Conservation (phyloP, 768 basidiomycete species). For the Tephrocybe sp. region DNA sequence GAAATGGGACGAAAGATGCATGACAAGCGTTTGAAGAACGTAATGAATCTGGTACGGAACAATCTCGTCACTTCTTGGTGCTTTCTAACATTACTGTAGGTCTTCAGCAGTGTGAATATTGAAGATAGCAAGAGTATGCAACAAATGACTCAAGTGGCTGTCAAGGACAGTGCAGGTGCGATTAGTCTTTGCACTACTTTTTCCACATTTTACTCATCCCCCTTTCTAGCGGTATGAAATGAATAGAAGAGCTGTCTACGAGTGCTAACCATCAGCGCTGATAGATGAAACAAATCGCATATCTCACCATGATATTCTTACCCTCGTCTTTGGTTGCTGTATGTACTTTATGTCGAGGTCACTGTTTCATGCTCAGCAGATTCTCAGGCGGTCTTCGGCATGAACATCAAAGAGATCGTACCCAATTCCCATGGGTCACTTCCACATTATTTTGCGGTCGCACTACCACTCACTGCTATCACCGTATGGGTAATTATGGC, state of each 20-base stretch:
- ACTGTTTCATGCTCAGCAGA: neutral
- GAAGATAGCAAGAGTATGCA: conserved; percentile 51
- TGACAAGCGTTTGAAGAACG: conserved; percentile 47
- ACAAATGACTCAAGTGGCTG: conserved; percentile 47
- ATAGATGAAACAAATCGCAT: conserved; percentile 55
- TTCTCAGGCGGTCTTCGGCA: conserved; percentile 50
- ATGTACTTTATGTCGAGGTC: conserved; percentile 13
- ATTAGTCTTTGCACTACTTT: neutral
- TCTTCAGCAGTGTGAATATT: conserved; percentile 60
- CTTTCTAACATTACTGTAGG: conserved; percentile 27
- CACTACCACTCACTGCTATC: conserved; percentile 43
- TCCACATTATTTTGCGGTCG: conserved; percentile 35
- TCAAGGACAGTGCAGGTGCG: conserved; percentile 45
- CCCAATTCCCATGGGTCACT: conserved; percentile 33
- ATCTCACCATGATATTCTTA: conserved; percentile 61
- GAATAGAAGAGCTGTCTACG: neutral
- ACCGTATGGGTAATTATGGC: conserved; percentile 56
- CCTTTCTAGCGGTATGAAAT: conserved; percentile 16
- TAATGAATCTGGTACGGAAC: conserved; percentile 43
- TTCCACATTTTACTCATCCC: neutral
- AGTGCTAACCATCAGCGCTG: neutral
- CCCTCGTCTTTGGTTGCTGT: conserved; percentile 53
- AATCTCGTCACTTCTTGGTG: neutral
- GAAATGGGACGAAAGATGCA: conserved; percentile 38
- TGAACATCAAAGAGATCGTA: conserved; percentile 50